Percentiles rank a stretch among this genome's conserved stretches.
These are phyloP conservation scores for Trichothecium sympodiale DNA, from an alignment of 2,329 filamentous ascomycete species.

Conservation along the genomic window DNA sequence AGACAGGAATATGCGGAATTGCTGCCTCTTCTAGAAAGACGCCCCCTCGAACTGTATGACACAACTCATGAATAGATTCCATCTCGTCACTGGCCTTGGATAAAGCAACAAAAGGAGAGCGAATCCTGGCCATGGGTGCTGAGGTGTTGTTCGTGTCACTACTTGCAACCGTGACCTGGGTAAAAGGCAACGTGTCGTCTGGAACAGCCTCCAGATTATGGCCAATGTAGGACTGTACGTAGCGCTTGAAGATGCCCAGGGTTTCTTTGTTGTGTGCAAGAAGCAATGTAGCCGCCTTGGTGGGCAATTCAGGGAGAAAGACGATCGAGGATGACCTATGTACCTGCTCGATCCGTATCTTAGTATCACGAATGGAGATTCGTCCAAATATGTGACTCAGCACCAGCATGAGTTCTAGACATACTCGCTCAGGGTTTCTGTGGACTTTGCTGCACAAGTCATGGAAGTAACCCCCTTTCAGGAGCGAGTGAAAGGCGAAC, in stretches of 20 bases:
- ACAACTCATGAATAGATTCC: slow-evolving; percentile 54
- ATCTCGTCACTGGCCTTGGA: slow-evolving; percentile 59
- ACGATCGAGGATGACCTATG: slow-evolving; percentile 52
- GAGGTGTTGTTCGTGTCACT: slow-evolving; percentile 9
- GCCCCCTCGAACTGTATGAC: slow-evolving; percentile 49
- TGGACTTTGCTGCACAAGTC: slow-evolving; percentile 47
- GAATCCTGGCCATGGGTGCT: slow-evolving; percentile 28
- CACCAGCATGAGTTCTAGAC: slow-evolving; percentile 54
- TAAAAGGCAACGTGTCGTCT: slow-evolving; percentile 50
- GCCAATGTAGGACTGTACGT: slow-evolving; percentile 57
- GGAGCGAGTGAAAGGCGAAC: slow-evolving; percentile 66
- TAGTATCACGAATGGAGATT: slow-evolving; percentile 27
- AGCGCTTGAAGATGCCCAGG: slow-evolving; percentile 53
- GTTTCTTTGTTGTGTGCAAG: slow-evolving; percentile 53
- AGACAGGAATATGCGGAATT: slow-evolving; percentile 56
- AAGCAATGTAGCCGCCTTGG: slow-evolving; percentile 43
- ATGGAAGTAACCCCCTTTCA: slow-evolving; percentile 60
- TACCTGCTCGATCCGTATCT: slow-evolving; percentile 34
- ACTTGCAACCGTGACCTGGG: slow-evolving; percentile 31
- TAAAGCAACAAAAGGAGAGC: slow-evolving; percentile 61
- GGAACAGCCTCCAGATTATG: slow-evolving; percentile 43
- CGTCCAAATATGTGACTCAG: slow-evolving; percentile 63
- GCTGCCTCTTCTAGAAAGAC: slow-evolving; percentile 67
- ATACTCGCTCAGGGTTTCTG: slow-evolving; percentile 32
- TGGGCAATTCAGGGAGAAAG: slow-evolving; percentile 52